Conservation (phyloP, 176 grass and related monocot genomes). For the Cenchrus purpureus region DNA sequence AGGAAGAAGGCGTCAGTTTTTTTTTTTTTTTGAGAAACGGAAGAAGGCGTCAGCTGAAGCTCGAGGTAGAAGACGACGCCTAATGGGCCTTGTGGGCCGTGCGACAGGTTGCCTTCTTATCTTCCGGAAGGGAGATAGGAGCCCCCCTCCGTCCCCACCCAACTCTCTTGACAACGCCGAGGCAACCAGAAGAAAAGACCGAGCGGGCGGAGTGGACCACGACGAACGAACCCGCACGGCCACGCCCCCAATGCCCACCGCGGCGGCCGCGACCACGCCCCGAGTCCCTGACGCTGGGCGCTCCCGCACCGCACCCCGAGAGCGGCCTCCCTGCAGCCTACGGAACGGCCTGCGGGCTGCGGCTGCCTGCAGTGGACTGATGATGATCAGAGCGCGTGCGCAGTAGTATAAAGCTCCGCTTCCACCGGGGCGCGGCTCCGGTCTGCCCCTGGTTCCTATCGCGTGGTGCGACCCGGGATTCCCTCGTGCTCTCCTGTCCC, state of each 20-base stretch:
- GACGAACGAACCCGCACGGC: slow-evolving; percentile 1
- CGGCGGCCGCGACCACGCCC: neutral
- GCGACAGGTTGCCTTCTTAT: too few relatives aligned
- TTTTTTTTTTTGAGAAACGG: too few relatives aligned
- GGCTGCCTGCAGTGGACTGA: neutral
- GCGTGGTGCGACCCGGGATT: slow-evolving; percentile 43
- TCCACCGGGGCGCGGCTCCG: slow-evolving; percentile 20
- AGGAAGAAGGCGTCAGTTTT: too few relatives aligned
- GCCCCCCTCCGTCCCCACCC: neutral
- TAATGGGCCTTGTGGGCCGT: too few relatives aligned
- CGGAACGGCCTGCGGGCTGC: neutral
- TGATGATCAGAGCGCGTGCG: slow-evolving; percentile 28
- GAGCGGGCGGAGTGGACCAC: neutral
- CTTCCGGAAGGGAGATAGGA: too few relatives aligned
- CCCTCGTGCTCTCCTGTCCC: slow-evolving; percentile 29
- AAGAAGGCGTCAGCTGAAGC: too few relatives aligned
- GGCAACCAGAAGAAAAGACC: neutral
- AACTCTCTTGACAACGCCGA: neutral
- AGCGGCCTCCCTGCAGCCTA: neutral
- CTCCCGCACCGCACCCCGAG: neutral
- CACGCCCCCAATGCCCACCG: neutral
- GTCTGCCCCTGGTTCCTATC: neutral
- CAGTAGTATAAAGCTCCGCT: slow-evolving; percentile 37
- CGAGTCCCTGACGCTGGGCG: neutral
- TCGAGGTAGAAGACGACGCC: too few relatives aligned